Evolutionary conservation across 2,329 filamentous ascomycete genomes (phyloP).

Genomic region (Coleophoma cylindrospora): DNA sequence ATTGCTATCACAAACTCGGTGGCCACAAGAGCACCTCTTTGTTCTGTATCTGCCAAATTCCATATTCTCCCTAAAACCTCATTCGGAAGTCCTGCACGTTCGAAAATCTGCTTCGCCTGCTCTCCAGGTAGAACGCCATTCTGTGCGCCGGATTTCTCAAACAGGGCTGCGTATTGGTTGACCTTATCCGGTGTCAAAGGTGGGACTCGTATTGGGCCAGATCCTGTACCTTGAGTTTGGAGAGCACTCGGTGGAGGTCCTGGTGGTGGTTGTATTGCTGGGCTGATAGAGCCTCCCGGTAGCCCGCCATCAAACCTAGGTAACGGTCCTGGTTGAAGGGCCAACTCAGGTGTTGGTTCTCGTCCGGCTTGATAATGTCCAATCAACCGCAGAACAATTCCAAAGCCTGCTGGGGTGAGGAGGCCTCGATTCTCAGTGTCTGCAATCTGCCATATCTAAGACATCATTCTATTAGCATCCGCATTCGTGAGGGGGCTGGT

Average conservation of each 20-base stretch:
- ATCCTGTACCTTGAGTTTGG: slow-evolving; percentile 54
- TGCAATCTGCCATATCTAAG: slow-evolving; percentile 96
- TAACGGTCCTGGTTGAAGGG: slow-evolving; percentile 79
- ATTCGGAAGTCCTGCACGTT: slow-evolving; percentile 84
- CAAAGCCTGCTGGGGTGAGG: slow-evolving; percentile 87
- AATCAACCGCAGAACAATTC: slow-evolving; percentile 87
- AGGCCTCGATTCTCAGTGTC: slow-evolving; percentile 95
- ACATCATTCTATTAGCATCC: slow-evolving; percentile 16
- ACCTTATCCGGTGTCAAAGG: slow-evolving; percentile 85
- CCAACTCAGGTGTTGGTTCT: slow-evolving; percentile 75
- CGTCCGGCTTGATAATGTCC: slow-evolving; percentile 89
- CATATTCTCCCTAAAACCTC: slow-evolving; percentile 92
- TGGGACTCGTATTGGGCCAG: slow-evolving; percentile 76
- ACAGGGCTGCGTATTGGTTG: slow-evolving; percentile 80
- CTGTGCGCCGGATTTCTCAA: slow-evolving; percentile 80
- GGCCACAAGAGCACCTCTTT: slow-evolving; percentile 77
- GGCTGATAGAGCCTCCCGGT: slow-evolving; percentile 27
- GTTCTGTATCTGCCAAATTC: slow-evolving; percentile 90
- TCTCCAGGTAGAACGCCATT: slow-evolving; percentile 78
- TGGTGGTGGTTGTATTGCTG: slow-evolving; percentile 44
- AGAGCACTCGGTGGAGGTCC: slow-evolving; percentile 34
- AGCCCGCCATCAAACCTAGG: slow-evolving; percentile 82
- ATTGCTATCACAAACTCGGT: slow-evolving; percentile 98
- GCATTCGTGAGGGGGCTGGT: neutral
- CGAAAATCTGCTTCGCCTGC: slow-evolving; percentile 89